phyloP scores from a whole-genome alignment of 768 basidiomycete genomes.

The Paxillus involutus region DNA sequence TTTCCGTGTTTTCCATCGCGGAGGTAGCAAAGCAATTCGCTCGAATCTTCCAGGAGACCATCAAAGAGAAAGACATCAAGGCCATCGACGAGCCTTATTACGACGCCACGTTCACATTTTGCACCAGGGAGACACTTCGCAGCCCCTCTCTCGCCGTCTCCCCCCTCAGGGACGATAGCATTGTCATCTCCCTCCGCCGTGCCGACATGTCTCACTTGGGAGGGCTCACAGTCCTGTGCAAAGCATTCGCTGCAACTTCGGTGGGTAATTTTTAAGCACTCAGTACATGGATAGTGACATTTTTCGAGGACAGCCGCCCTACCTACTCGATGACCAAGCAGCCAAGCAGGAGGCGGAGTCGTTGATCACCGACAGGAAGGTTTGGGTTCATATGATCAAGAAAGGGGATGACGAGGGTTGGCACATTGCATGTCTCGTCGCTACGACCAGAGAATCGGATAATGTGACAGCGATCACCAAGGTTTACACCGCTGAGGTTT shows the following conservation, averaged over 20 bases:
- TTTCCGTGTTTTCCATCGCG: conserved; percentile 64
- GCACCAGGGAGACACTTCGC: conserved; percentile 45
- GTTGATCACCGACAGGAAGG: conserved; percentile 45
- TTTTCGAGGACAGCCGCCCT: conserved; percentile 48
- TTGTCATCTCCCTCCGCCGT: conserved; percentile 29
- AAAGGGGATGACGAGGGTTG: conserved; percentile 13
- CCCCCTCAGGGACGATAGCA: conserved; percentile 10
- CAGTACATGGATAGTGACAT: background rate
- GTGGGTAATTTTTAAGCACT: conserved; percentile 36
- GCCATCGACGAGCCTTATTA: conserved; percentile 51
- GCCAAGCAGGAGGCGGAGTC: conserved; percentile 52
- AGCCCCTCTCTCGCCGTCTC: conserved; percentile 1
- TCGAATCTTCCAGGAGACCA: conserved; percentile 39
- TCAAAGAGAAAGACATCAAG: conserved; percentile 19
- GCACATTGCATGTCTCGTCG: conserved; percentile 64
- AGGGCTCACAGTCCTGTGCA: conserved; percentile 47
- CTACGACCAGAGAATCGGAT: conserved; percentile 60
- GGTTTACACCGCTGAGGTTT: conserved; percentile 59
- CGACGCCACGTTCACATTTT: conserved; percentile 55
- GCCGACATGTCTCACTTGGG: conserved; percentile 32
- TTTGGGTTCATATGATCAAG: conserved; percentile 63
- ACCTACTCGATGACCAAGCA: conserved; percentile 39
- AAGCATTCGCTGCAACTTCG: conserved; percentile 56
- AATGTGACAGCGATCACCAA: conserved; percentile 67
- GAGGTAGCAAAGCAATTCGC: conserved; percentile 47